Percentiles rank a stretch among this genome's conserved stretches.
Conservation (phyloP, 495 filamentous ascomycete genomes). For the Penicillium manginii region DNA sequence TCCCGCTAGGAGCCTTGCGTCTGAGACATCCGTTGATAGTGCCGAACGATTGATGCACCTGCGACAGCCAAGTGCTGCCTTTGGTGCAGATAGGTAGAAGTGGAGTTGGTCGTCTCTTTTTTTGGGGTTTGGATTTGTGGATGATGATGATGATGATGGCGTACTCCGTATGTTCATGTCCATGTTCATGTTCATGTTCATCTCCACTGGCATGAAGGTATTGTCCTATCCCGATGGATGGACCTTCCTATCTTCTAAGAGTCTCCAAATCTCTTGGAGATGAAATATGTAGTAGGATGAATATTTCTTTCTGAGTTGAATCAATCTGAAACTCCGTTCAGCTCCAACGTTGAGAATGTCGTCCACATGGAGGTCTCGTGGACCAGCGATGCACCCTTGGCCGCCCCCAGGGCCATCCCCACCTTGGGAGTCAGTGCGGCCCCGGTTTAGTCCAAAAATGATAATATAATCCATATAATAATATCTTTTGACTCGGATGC, state of each 20-base stretch:
- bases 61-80: constrained; percentile 10
- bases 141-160: not conserved
- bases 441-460: constrained; percentile 15
- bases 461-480: too few species aligned
- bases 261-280: not conserved
- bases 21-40: constrained; percentile 23
- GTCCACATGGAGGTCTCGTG: constrained; percentile 37
- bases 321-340: constrained; percentile 24
- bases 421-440: constrained; percentile 24
- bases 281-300: not conserved
- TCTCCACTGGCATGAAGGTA: too few species aligned
- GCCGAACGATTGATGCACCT: constrained; percentile 22
- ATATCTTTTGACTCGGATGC: constrained; percentile 13
- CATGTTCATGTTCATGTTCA: too few species aligned
- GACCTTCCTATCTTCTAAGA: not conserved
- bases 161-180: too few species aligned
- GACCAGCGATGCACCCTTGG: constrained; percentile 13
- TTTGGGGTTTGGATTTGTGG: not conserved
- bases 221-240: not conserved
- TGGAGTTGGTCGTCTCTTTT: constrained; percentile 10
- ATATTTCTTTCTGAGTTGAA: not conserved
- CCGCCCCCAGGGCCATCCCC: constrained; percentile 6
- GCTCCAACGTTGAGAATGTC: constrained; percentile 5
- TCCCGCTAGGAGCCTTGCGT: constrained; percentile 22
- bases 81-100: constrained; percentile 10